Evolutionary conservation across 75 land plant species (phyloP).

Genomic region (Pseudotsuga menziesii): DNA sequence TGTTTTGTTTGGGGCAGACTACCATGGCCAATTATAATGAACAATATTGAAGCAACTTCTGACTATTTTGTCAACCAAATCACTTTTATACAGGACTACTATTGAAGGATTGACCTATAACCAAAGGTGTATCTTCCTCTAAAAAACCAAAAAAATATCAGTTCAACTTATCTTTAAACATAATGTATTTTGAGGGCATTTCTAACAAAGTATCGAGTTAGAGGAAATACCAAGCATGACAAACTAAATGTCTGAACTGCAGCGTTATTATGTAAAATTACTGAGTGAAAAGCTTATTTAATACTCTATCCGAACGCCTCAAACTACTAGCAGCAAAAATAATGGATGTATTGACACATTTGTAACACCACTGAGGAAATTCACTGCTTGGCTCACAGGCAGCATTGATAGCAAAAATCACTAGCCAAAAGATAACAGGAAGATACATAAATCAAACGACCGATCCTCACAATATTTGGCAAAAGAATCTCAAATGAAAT

Average conservation of each 20-base stretch:
- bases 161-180: not conserved
- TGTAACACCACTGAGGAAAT: not conserved
- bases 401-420: not conserved
- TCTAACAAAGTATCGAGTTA: not conserved
- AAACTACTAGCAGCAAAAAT: not conserved
- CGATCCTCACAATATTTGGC: not conserved
- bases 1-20: not conserved
- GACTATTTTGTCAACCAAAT: not conserved
- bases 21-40: not conserved
- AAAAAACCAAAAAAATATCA: not conserved
- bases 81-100: not conserved
- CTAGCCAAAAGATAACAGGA: not conserved
- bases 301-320: not conserved
- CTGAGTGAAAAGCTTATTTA: not conserved
- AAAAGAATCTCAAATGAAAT: not conserved
- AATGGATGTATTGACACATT: not conserved
- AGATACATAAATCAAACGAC: not conserved
- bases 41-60: not conserved
- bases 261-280: not conserved
- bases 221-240: not conserved
- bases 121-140: not conserved
- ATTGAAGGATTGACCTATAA: not conserved
- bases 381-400: not conserved
- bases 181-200: not conserved
- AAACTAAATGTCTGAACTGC: not conserved